Evolutionary conservation across 371 early-diverging fungal species (phyloP), one percentile per base, ranked within the genome.

Genomic region (Zancudomyces culisetae): DNA sequence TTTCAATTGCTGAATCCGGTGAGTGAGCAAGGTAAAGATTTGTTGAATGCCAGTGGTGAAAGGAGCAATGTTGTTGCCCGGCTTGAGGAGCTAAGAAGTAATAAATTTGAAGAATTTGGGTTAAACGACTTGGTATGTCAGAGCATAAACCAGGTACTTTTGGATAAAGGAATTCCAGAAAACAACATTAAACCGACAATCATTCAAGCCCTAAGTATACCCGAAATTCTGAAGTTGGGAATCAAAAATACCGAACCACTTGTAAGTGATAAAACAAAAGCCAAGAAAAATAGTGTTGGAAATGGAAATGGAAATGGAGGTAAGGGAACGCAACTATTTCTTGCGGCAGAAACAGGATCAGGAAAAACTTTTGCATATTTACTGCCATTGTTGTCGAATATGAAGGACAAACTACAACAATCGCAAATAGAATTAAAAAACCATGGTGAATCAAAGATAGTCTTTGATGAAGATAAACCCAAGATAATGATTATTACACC

Each of bases 331-430:
- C 26, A n/a, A 8, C 50, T 59, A 51, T 63, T 98, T 20, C 75
- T 83, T 43, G 95, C 95, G 2, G 90, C 98, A 0, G 87, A 90
- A 57, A 98, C 98, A 0, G 99, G 99, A 19, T 86, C 90, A 1
- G 99, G 99, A n/a, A 99, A 99, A 69, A 98, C 99, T 0, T 72
- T 96, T 21, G 85, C 98, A 1, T 99, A 92, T 60, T 71, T 98
- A 30, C 57, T 95, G 24, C 98, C 99, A 0, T 74, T 85, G 1
- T 65, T 85, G 26, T 71, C 83, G 22, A 64, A 68, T 72, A 77
- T 77, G 59, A 93, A 79, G 74, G 90, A 65, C 74, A 87, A 64
- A 49, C 70, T 55, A 53, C 18, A 1, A 29, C 12, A 3, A 8
- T 18, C 27, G 4, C 8, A 23, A 43, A 49, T 22, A 39, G 6